A percentile compares a stretch with the other conserved stretches of the same genome.
These are phyloP conservation scores for Craspedostauros australis DNA, from an alignment of 108 stramenopile genomes.

Conservation along the genomic window DNA sequence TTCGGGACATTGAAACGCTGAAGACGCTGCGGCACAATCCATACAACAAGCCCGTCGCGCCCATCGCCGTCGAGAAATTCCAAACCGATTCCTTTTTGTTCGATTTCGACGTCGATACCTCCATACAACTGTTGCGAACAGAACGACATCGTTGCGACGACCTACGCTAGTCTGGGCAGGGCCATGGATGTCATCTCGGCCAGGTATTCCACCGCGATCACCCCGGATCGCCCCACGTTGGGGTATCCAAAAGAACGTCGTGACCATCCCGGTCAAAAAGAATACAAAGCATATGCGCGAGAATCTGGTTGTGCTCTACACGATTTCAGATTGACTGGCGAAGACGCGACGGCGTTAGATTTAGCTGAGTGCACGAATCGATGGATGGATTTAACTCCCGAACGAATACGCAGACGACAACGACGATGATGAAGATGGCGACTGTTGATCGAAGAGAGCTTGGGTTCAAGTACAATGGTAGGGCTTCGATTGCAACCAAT, in stretches of 20 bases:
- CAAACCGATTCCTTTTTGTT: conserved; percentile 56
- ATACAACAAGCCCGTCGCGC: conserved; percentile 28
- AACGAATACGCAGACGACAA: too few relatives aligned
- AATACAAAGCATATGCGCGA: conserved; percentile 70
- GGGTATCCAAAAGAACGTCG: conserved; percentile 60
- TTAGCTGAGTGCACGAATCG: too few relatives aligned
- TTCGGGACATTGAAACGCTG: conserved; percentile 47
- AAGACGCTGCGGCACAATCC: too few relatives aligned
- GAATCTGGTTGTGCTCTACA: conserved; percentile 67
- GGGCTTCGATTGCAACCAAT: too few relatives aligned
- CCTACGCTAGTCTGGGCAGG: conserved; percentile 65
- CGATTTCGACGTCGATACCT: conserved; percentile 38
- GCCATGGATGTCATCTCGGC: conserved; percentile 32
- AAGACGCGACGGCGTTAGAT: conserved; percentile 64
- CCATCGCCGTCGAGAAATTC: conserved; percentile 71
- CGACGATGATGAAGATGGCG: too few relatives aligned
- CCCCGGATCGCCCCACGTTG: conserved; percentile 83
- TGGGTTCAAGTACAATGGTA: too few relatives aligned
- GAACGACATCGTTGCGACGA: conserved; percentile 56
- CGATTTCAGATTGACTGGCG: conserved; percentile 46
- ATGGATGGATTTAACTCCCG: too few relatives aligned
- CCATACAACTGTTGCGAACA: conserved; percentile 46
- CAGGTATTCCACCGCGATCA: conserved; percentile 36
- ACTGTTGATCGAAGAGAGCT: too few relatives aligned
- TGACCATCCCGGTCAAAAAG: conserved; percentile 75